These are phyloP conservation scores for Candida glucosophila DNA, from an alignment of 1,139 yeast genomes.

Conservation along the genomic window DNA sequence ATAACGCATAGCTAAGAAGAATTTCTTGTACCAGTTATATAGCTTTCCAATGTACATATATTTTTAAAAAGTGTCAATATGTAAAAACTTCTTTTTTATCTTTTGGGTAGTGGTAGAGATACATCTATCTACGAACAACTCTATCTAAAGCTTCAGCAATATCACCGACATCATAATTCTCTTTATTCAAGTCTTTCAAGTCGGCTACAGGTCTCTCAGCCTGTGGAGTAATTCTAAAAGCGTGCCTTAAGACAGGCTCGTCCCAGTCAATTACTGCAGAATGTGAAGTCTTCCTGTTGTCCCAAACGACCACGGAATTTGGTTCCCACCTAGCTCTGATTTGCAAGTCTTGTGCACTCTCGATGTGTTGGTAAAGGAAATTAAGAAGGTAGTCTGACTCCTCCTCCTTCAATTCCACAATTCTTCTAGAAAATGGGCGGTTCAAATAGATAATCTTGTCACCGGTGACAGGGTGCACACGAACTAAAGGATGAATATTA, in stretches of 20 bases:
- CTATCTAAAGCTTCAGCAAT: slow-evolving; percentile 25
- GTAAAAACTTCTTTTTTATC: no score
- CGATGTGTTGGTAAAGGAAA: slow-evolving; percentile 45
- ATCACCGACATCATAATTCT: slow-evolving; percentile 31
- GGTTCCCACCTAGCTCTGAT: slow-evolving; percentile 35
- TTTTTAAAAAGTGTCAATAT: slow-evolving; percentile 1
- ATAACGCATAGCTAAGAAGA: slow-evolving; percentile 54
- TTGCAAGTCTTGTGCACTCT: slow-evolving; percentile 30
- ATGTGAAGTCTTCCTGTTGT: slow-evolving; percentile 58
- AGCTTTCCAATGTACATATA: not conserved
- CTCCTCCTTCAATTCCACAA: slow-evolving; percentile 56
- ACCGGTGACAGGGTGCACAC: slow-evolving; percentile 62
- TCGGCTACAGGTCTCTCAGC: slow-evolving; percentile 41
- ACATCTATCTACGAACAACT: slow-evolving; percentile 5
- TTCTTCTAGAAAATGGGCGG: slow-evolving; percentile 52
- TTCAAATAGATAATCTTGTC: slow-evolving; percentile 52
- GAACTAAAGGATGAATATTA: slow-evolving; percentile 56
- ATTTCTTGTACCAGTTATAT: no score
- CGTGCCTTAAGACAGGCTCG: slow-evolving; percentile 49
- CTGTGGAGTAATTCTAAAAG: slow-evolving; percentile 58
- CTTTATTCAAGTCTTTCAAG: slow-evolving; percentile 24
- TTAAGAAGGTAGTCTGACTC: slow-evolving; percentile 51
- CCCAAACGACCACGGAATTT: slow-evolving; percentile 61
- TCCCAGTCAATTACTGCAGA: slow-evolving; percentile 60
- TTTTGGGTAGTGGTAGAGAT: no score